A percentile compares a stretch with the other conserved stretches of the same genome.
Conservation (phyloP, 306 rosid species). For the Ochetophila trinervis region DNA sequence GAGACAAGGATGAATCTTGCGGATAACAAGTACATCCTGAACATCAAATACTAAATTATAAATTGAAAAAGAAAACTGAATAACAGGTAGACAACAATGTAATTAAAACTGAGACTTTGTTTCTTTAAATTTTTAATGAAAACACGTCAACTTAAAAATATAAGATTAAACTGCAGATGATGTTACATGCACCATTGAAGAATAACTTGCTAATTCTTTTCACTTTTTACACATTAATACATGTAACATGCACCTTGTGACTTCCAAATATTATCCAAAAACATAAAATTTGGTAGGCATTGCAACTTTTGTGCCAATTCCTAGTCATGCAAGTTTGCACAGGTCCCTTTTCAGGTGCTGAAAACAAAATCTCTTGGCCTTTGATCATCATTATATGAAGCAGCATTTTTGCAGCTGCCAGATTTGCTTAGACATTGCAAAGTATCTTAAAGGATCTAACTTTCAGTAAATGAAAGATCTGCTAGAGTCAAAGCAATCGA, state of each 20-base stretch:
- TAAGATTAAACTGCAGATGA: neutral
- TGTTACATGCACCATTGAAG: neutral
- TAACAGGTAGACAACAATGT: neutral
- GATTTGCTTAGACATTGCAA: neutral
- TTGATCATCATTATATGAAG: neutral
- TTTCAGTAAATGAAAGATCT: neutral
- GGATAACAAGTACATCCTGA: slow-evolving; percentile 80
- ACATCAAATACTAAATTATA: slow-evolving; percentile 21
- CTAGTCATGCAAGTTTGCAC: neutral
- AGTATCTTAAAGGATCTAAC: neutral
- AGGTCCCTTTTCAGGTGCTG: neutral
- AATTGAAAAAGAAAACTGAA: slow-evolving; percentile 18
- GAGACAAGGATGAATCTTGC: slow-evolving; percentile 90
- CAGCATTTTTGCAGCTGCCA: slow-evolving; percentile 2
- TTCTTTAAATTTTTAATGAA: neutral
- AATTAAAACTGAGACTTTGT: neutral
- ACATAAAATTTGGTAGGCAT: too few relatives aligned
- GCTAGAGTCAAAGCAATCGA: neutral
- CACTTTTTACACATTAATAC: neutral
- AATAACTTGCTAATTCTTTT: neutral
- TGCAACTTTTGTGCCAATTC: too few relatives aligned
- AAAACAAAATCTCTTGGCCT: neutral
- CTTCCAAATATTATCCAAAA: neutral
- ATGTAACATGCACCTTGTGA: neutral
- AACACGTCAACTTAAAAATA: neutral